Percentiles rank a stretch among this genome's conserved stretches.
Conservation (phyloP, 805 yeast genomes). For the Blastobotrys robertii region DNA sequence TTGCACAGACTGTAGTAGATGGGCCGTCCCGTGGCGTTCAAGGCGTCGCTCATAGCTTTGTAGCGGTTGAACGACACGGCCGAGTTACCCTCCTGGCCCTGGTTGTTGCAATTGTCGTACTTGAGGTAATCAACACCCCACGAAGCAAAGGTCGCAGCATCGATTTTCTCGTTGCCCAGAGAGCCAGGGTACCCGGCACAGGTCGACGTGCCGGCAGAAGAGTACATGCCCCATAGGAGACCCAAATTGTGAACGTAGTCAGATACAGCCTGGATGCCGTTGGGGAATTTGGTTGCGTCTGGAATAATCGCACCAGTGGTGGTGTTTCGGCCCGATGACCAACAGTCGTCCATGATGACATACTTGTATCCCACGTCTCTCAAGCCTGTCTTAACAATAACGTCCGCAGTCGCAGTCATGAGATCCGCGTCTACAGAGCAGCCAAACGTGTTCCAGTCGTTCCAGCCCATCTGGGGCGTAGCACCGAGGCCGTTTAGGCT, state of each 20-base stretch:
- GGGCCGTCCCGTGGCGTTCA: conserved; percentile 21
- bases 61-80: conserved; percentile 19
- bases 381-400: conserved; percentile 15
- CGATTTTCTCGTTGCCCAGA: conserved; percentile 18
- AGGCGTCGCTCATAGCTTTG: conserved; percentile 19
- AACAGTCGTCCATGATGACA: conserved; percentile 23
- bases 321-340: conserved; percentile 12
- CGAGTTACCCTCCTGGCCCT: conserved; percentile 14
- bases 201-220: conserved; percentile 23
- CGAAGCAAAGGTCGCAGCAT: conserved; percentile 20
- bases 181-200: conserved; percentile 25
- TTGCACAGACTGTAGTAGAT: conserved; percentile 23
- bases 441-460: conserved; percentile 21
- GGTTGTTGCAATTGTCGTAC: conserved; percentile 22
- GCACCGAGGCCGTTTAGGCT: no score
- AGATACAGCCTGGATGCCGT: conserved; percentile 18
- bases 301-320: conserved; percentile 11
- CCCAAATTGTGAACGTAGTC: conserved; percentile 18
- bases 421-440: conserved; percentile 19
- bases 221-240: conserved; percentile 23
- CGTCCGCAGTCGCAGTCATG: conserved; percentile 17
- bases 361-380: conserved; percentile 21
- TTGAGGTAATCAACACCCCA: conserved; percentile 24
- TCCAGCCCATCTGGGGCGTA: conserved; percentile 4
- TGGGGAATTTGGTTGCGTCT: conserved; percentile 19